A percentile compares a stretch with the other conserved stretches of the same genome.
phyloP scores from a whole-genome alignment of 176 grass and related monocot genomes.

The Oryza rufipogon region DNA sequence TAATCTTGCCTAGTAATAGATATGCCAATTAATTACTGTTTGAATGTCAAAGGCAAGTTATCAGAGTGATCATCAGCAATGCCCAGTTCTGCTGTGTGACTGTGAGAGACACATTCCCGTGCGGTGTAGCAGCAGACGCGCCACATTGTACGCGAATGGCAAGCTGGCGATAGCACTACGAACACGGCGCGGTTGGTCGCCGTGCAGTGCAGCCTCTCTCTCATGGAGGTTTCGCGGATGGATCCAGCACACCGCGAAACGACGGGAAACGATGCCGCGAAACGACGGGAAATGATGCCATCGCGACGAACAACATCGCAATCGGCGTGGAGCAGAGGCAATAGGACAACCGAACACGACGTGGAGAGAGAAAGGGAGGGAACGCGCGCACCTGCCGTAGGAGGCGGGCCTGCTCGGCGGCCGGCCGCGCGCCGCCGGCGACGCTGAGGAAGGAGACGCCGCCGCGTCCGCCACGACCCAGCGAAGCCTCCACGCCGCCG shows the following conservation, averaged over 20 bases:
- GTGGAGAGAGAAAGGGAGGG: background rate
- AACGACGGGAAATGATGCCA: background rate
- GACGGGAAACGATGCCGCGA: background rate
- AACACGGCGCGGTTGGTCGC: background rate
- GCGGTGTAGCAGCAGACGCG: background rate
- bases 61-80: background rate
- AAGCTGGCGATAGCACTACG: background rate
- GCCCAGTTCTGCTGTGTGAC: background rate
- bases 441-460: conserved; percentile 79
- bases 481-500: conserved; percentile 13
- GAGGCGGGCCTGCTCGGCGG: conserved; percentile 48
- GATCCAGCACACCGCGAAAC: background rate
- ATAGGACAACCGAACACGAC: background rate
- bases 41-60: background rate
- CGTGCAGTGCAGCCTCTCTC: background rate
- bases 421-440: conserved; percentile 51
- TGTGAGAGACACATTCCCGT: background rate
- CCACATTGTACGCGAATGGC: background rate
- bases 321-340: too few species aligned
- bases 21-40: background rate
- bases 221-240: background rate
- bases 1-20: background rate
- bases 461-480: background rate
- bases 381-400: conserved; percentile 55
- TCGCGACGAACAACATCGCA: background rate